A percentile compares a stretch with the other conserved stretches of the same genome.
Evolutionary conservation across 1,284 basidiomycete species (phyloP).

Genomic region (Porodaedalea pini): DNA sequence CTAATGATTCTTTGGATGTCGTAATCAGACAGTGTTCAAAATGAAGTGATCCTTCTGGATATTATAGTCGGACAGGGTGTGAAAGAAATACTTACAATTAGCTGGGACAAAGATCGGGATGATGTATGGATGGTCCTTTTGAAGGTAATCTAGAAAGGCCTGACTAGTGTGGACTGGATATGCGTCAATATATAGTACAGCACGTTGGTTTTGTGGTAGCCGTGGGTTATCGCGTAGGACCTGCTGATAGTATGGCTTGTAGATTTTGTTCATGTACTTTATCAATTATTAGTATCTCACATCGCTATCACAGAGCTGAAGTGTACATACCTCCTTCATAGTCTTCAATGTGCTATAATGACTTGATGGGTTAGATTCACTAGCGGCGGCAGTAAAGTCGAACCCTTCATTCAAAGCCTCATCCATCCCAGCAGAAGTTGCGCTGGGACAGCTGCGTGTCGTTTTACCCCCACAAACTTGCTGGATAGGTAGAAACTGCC

Average conservation of each 20-base stretch:
- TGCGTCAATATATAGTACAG: constrained; percentile 32
- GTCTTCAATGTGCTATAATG: constrained; percentile 31
- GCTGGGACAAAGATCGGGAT: constrained; percentile 25
- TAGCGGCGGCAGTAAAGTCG: constrained; percentile 29
- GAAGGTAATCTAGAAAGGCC: constrained; percentile 34
- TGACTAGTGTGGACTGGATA: constrained; percentile 37
- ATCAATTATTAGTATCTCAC: neutral
- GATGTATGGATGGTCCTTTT: constrained; percentile 24
- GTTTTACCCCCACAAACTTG: constrained; percentile 30
- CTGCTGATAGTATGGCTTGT: neutral
- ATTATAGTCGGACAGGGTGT: too few relatives aligned
- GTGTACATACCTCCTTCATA: constrained; percentile 19
- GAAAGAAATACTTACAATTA: constrained; percentile 23
- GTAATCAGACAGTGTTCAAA: too few relatives aligned
- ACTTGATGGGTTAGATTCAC: constrained; percentile 44
- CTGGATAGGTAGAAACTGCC: constrained; percentile 32
- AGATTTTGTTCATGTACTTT: neutral
- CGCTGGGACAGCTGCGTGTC: constrained; percentile 24
- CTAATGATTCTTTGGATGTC: too few relatives aligned
- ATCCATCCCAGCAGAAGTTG: constrained; percentile 19
- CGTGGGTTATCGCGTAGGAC: constrained; percentile 22
- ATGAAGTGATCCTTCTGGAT: too few relatives aligned
- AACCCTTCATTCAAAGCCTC: constrained; percentile 30
- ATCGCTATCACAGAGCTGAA: constrained; percentile 27
- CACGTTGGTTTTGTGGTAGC: constrained; percentile 27